Percentiles rank a stretch among this genome's conserved stretches.
These are phyloP conservation scores for Aspergillus panamensis DNA, from an alignment of 495 filamentous ascomycete genomes.

Conservation along the genomic window DNA sequence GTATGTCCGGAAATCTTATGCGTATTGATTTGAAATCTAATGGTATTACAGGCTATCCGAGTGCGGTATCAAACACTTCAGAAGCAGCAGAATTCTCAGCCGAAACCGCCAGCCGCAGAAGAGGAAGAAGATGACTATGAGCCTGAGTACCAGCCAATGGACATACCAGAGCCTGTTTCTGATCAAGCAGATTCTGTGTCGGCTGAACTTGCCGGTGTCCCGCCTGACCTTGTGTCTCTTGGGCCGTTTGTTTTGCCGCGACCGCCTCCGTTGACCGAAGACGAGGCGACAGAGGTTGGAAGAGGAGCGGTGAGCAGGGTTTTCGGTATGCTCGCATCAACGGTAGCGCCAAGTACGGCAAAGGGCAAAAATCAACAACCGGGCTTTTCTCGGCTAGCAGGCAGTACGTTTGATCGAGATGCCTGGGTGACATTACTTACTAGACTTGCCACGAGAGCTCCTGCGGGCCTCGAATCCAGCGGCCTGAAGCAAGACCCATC, in stretches of 20 bases:
- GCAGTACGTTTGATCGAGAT: conserved; percentile 80
- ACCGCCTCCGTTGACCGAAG: conserved; percentile 66
- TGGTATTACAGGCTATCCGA: conserved; percentile 41
- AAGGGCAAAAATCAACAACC: conserved; percentile 39
- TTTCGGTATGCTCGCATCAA: conserved; percentile 67
- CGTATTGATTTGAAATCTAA: conserved; percentile 23
- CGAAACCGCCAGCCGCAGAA: conserved; percentile 47
- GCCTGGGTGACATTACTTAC: conserved; percentile 87
- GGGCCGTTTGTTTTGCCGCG: conserved; percentile 73
- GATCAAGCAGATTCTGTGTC: conserved; percentile 66
- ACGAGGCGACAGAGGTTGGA: conserved; percentile 64
- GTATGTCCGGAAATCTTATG: conserved; percentile 29
- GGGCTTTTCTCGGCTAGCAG: conserved; percentile 81
- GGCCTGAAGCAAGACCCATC: conserved; percentile 28
- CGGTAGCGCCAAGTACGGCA: conserved; percentile 55
- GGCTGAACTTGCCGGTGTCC: conserved; percentile 48
- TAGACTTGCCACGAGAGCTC: conserved; percentile 78
- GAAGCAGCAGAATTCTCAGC: conserved; percentile 41
- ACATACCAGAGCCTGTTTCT: conserved; percentile 67
- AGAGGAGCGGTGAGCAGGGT: conserved; percentile 68
- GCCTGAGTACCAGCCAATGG: conserved; percentile 71
- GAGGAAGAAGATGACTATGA: conserved; percentile 91
- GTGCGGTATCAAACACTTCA: conserved; percentile 44
- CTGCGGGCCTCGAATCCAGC: conserved; percentile 59
- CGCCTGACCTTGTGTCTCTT: conserved; percentile 55